phyloP scores from a whole-genome alignment of 805 yeast species.

The Ogataea angusta region DNA sequence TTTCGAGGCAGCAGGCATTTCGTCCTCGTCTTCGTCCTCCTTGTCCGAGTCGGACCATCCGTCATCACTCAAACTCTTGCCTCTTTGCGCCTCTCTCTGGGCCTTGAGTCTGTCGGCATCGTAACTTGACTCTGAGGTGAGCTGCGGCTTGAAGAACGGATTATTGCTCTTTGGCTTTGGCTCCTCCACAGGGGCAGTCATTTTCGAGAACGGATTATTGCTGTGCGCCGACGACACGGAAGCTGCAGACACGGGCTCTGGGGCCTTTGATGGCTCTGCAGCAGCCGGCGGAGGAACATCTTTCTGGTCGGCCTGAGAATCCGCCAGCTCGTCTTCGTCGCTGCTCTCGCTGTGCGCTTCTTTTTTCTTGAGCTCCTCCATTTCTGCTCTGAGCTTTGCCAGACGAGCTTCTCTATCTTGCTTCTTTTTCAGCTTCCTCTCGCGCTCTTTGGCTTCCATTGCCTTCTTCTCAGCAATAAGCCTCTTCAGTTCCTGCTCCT shows the following conservation, averaged over 20 bases:
- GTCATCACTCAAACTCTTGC: conserved; percentile 41
- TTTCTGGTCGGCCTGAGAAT: conserved; percentile 2
- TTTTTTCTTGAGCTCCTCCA: conserved; percentile 48
- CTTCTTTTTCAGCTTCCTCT: conserved; percentile 44
- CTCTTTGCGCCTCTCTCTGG: conserved; percentile 72
- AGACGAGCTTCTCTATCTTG: conserved; percentile 58
- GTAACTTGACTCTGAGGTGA: conserved; percentile 32
- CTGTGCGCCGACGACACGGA: conserved; percentile 18
- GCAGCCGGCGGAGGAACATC: conserved; percentile 5
- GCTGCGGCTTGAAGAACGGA: conserved; percentile 58
- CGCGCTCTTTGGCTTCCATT: conserved; percentile 38
- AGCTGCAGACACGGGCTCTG: conserved; percentile 5
- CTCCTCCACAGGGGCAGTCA: conserved; percentile 13
- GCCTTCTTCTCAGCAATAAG: conserved; percentile 47
- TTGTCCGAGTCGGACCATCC: conserved; percentile 44
- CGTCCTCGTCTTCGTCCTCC: conserved; percentile 43
- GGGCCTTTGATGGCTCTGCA: conserved; percentile 11
- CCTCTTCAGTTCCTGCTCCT: conserved; percentile 44
- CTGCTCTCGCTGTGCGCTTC: conserved; percentile 34
- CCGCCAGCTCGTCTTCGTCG: conserved; percentile 23
- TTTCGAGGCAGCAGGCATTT: conserved; percentile 45
- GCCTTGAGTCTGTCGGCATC: conserved; percentile 62
- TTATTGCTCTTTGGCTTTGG: conserved; percentile 33
- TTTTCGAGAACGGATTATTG: conserved; percentile 50
- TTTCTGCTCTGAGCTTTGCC: conserved; percentile 55